A percentile compares a stretch with the other conserved stretches of the same genome.
Conservation (phyloP, 768 basidiomycete species). For the Boletus huronensis region DNA sequence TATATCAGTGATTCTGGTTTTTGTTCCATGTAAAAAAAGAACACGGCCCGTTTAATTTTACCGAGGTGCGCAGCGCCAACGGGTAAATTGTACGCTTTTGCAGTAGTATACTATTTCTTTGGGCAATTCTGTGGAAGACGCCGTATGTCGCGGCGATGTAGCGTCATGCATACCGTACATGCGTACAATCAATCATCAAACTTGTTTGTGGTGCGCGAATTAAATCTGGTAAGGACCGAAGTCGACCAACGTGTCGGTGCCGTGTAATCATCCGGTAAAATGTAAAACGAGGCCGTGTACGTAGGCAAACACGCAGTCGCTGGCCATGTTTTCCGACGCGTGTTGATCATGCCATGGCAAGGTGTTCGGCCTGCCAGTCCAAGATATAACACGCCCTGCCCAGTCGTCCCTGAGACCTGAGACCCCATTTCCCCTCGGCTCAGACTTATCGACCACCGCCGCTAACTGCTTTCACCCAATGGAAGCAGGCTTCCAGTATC, state of each 20-base stretch:
- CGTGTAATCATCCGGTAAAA: conserved; percentile 8
- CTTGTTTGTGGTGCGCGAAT: conserved; percentile 11
- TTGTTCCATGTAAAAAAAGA: conserved; percentile 36
- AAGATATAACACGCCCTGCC: conserved; percentile 30
- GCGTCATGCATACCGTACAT: conserved; percentile 9
- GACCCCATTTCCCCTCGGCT: conserved; percentile 12
- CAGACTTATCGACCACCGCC: conserved; percentile 10
- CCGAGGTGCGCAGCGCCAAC: not conserved
- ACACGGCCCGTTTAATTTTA: not conserved
- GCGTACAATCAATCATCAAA: conserved; percentile 14
- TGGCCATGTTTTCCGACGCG: conserved; percentile 22
- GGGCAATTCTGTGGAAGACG: conserved; percentile 7
- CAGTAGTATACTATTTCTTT: conserved; percentile 4
- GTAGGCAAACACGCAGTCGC: conserved; percentile 22
- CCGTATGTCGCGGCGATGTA: conserved; percentile 17
- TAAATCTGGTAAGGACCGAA: conserved; percentile 10
- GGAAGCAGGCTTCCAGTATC: conserved; percentile 31
- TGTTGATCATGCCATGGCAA: conserved; percentile 32
- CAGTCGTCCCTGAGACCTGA: conserved; percentile 19
- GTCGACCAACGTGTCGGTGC: conserved; percentile 29
- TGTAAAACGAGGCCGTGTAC: conserved; percentile 30
- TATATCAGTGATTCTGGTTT: conserved; percentile 49
- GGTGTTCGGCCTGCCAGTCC: conserved; percentile 24
- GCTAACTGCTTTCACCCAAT: conserved; percentile 17
- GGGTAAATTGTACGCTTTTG: conserved; percentile 4